Conservation (phyloP, 441 rosid genomes). For the Populus hybrid region DNA sequence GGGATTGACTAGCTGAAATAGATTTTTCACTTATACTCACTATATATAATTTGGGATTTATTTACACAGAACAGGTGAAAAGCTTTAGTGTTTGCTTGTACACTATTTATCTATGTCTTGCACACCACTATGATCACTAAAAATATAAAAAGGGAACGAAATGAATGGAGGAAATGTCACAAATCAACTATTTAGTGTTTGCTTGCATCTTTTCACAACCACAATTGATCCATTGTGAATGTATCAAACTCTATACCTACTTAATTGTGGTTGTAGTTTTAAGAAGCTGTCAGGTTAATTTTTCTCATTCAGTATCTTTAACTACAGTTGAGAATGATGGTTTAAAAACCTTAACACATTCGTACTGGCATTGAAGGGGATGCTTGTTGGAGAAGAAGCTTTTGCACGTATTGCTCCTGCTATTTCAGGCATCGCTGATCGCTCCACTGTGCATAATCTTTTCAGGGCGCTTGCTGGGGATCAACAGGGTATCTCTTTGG, state of each 20-base stretch:
- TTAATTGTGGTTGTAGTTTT: constrained; percentile 4
- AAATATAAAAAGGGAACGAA: not conserved
- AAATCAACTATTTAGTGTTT: not conserved
- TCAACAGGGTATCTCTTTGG: constrained; percentile 68
- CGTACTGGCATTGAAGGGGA: constrained; percentile 50
- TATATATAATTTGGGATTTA: not conserved
- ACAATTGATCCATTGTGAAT: not conserved
- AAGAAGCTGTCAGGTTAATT: not conserved
- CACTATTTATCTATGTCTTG: not conserved
- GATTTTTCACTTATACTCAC: not conserved
- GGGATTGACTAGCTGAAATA: not conserved
- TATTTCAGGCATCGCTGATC: constrained; percentile 87
- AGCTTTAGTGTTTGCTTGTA: not conserved
- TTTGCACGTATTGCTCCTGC: constrained; percentile 91
- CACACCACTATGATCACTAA: not conserved
- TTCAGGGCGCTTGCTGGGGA: constrained; percentile 75
- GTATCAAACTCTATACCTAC: not conserved
- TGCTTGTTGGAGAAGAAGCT: constrained; percentile 72
- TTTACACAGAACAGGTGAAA: not conserved
- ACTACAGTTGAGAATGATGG: constrained; percentile 15
- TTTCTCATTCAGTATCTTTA: constrained; percentile 16
- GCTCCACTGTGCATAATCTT: constrained; percentile 76
- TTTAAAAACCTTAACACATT: constrained; percentile 18
- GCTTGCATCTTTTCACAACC: not conserved
- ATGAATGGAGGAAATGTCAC: not conserved